Evolutionary conservation across 768 basidiomycete species (phyloP).

Genomic region (Boletellus ananiceps): DNA sequence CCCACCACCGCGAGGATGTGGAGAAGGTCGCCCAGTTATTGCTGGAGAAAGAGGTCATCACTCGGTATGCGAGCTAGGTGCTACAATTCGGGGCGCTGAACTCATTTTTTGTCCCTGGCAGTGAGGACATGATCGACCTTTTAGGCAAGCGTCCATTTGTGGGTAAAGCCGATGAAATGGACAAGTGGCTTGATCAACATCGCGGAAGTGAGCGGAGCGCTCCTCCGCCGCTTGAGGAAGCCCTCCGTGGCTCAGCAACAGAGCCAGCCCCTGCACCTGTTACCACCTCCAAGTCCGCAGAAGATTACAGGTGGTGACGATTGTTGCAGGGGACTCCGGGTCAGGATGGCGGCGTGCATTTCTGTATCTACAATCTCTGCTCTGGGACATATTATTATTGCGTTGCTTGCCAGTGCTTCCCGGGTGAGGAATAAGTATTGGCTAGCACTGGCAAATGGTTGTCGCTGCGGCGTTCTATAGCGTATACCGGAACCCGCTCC

Average conservation of each 20-base stretch:
- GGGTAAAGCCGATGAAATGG: constrained; percentile 87
- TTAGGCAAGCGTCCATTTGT: constrained; percentile 80
- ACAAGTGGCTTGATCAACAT: constrained; percentile 91
- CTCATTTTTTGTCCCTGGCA: constrained; percentile 25
- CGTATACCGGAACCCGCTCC: constrained; percentile 75
- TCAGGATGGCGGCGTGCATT: constrained; percentile 4
- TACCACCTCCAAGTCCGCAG: constrained; percentile 39
- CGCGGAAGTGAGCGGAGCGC: constrained; percentile 53
- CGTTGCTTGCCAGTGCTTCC: constrained; percentile 41
- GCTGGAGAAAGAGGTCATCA: constrained; percentile 94
- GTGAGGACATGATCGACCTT: constrained; percentile 83
- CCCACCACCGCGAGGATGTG: constrained; percentile 77
- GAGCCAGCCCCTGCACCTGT: constrained; percentile 47
- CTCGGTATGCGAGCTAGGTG: constrained; percentile 52
- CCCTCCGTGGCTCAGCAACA: constrained; percentile 32
- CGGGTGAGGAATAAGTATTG: too few relatives aligned
- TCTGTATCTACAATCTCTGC: constrained; percentile 31
- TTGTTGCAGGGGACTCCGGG: neutral
- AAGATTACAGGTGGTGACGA: constrained; percentile 22
- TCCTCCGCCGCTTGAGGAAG: constrained; percentile 59
- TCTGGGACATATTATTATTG: constrained; percentile 38
- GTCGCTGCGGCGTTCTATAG: constrained; percentile 25
- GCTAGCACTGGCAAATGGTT: too few relatives aligned
- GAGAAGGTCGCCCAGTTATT: constrained; percentile 90
- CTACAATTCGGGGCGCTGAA: neutral